phyloP scores from a whole-genome alignment of 129 eudicot genomes.

The Escallonia rubra region DNA sequence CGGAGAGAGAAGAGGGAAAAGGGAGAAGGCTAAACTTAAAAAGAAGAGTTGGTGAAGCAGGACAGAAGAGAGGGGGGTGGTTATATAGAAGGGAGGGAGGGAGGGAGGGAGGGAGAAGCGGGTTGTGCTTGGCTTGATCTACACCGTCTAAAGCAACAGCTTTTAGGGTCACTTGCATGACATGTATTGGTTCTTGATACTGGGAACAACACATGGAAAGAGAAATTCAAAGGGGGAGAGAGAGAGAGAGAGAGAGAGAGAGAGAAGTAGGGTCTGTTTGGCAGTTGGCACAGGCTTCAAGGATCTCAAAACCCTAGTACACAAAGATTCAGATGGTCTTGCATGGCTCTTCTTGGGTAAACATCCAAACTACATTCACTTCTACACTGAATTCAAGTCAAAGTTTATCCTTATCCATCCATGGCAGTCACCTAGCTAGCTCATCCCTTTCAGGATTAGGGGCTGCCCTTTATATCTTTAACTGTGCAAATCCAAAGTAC shows the following conservation, averaged over 20 bases:
- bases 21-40: background rate
- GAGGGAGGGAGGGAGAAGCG: background rate
- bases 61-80: background rate
- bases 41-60: background rate
- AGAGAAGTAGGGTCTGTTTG: background rate
- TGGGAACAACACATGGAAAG: conserved; percentile 3
- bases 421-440: background rate
- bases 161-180: conserved; percentile 20
- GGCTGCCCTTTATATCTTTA: too few species aligned
- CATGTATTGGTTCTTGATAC: conserved; percentile 20
- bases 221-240: background rate
- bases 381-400: conserved; percentile 14
- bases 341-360: background rate
- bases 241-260: background rate
- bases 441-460: too few species aligned
- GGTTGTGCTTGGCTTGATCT: conserved; percentile 10
- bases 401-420: conserved; percentile 20
- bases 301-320: conserved; percentile 23
- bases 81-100: background rate
- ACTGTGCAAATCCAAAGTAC: too few species aligned
- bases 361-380: background rate
- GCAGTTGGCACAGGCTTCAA: conserved; percentile 18
- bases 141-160: background rate
- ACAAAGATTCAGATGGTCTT: background rate
- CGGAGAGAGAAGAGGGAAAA: conserved; percentile 5